Percentiles rank a stretch among this genome's conserved stretches.
phyloP scores from a whole-genome alignment of 176 grass and related monocot genomes.

The Cenchrus americanus region DNA sequence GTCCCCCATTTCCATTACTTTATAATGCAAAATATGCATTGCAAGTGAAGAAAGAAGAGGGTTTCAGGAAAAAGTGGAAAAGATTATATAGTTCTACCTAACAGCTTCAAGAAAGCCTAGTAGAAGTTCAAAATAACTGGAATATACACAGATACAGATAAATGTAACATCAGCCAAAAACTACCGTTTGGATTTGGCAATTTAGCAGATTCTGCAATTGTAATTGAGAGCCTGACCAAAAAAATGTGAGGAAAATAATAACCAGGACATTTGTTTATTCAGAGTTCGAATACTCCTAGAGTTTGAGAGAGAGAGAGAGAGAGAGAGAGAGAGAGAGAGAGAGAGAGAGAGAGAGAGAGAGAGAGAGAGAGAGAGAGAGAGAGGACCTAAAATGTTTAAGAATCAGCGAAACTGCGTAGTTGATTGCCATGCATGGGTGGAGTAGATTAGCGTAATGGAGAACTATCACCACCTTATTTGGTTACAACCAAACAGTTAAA shows the following conservation, averaged over 20 bases:
- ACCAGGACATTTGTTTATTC: not conserved
- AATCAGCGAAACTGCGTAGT: constrained; percentile 3
- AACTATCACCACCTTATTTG: not conserved
- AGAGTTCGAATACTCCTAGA: constrained; percentile 22
- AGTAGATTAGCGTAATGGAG: constrained; percentile 26
- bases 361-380: not conserved
- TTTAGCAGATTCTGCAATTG: constrained; percentile 14
- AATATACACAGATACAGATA: not conserved
- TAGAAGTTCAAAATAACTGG: not conserved
- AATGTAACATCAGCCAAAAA: not conserved
- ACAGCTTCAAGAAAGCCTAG: not conserved
- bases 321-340: not conserved
- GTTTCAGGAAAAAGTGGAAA: not conserved
- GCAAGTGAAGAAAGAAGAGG: not conserved
- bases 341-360: not conserved
- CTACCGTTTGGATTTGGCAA: not conserved
- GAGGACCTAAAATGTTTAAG: not conserved
- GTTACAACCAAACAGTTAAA: constrained; percentile 9
- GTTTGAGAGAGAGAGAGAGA: too few species aligned
- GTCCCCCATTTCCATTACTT: not conserved
- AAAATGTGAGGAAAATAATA: not conserved
- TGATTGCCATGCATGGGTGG: not conserved
- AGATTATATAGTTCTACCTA: not conserved
- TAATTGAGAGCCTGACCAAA: not conserved
- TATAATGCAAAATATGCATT: not conserved